Base-by-base conservation (phyloP, 768 basidiomycete genomes). In the Guyanaporus albipodus region DNA sequence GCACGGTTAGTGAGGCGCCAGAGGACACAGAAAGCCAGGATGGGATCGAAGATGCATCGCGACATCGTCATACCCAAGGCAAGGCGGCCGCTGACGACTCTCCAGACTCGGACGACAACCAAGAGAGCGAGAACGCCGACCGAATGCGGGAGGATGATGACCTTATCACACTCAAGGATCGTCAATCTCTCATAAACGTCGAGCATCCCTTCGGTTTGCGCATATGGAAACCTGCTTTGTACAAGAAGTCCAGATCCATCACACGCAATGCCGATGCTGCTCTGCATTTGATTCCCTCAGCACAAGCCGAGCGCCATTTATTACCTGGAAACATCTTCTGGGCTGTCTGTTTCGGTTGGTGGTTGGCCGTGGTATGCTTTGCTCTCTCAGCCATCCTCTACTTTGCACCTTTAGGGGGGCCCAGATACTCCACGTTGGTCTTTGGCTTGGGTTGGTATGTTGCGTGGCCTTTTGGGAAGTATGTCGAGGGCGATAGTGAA, bases 171-270 rank as follows among this genome's bases (percentile, higher is more conserved):
- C 70, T 99, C 56, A 91, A 87, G 68, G 93, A 97, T 56, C 81
- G 96, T 24, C 96, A 99, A 67, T 96, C 94, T 34, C 87, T 96
- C 58, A 96, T 98, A 64, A 99, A 99, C 70, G 94, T 96, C 62
- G 91, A 95, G 62, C 96, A 99, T 67, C 96, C 96, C 12, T 99
- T 99, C 67, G 96, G 96, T 73, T 76, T 99, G 49, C 95, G 91
- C 31, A 97, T 99, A 63, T 99, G 96, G 96, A 99, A 99, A 67
- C 96, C 96, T 18, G 96, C 96, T 0, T 68, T 99, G 48, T 99
- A 99, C 82, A 93, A 94, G 70, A 99, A 99, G 65, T 87, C 89
- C 26, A 85, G 96, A 26, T 91, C 94, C 3, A 90, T 99, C 58
- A 97, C 94, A 39, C 90, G 95, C 41, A 82, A 92, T 69, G 96